Percentiles rank a stretch among this genome's conserved stretches.
Conservation (phyloP, 1,139 yeast genomes). For the Pichia sp. region DNA sequence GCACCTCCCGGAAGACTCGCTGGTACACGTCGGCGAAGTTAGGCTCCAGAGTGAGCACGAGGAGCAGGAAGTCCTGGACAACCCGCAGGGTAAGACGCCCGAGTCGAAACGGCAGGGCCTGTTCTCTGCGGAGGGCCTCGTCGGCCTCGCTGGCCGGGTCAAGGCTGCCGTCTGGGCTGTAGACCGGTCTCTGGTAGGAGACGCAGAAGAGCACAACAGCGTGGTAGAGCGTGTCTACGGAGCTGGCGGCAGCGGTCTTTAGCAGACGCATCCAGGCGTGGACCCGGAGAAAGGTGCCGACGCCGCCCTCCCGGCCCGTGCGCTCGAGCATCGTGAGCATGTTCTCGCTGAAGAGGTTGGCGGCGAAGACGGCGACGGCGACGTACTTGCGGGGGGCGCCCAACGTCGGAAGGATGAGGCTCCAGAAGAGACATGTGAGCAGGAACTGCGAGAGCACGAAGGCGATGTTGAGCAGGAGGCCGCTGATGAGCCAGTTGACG, state of each 20-base stretch:
- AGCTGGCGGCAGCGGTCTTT: neutral
- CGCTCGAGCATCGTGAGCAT: neutral
- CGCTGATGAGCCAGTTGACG: conserved; percentile 1
- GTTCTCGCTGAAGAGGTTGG: neutral
- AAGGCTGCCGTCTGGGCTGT: neutral
- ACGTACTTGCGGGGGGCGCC: neutral
- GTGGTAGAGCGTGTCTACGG: neutral
- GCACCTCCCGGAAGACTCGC: neutral
- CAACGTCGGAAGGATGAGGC: neutral
- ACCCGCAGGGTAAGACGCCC: neutral
- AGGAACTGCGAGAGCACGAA: neutral
- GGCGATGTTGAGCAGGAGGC: neutral
- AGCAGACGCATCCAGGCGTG: neutral
- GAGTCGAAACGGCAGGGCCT: neutral
- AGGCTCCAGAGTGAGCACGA: conserved; percentile 8
- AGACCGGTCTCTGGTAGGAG: neutral
- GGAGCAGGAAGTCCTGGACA: conserved; percentile 3
- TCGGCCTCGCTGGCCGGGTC: neutral
- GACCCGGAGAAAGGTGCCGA: neutral
- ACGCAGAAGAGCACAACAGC: neutral
- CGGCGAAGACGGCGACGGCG: neutral
- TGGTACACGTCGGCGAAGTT: conserved; percentile 5
- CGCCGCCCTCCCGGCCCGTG: neutral
- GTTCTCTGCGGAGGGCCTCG: neutral
- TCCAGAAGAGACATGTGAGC: neutral